These are phyloP conservation scores for Aspergillus tamarii DNA, from an alignment of 2,329 filamentous ascomycete species.

Conservation along the genomic window DNA sequence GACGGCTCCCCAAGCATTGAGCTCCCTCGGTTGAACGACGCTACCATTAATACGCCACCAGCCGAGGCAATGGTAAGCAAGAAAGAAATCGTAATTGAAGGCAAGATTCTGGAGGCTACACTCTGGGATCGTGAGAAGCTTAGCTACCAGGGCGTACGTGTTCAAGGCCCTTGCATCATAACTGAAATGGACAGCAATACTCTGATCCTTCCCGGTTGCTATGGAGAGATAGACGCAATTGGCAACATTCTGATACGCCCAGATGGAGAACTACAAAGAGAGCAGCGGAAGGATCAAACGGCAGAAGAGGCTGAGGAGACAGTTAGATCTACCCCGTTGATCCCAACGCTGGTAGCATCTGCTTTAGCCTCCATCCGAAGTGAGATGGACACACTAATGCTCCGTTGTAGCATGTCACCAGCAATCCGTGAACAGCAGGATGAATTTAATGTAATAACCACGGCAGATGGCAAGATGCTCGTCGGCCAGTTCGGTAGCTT, in stretches of 20 bases:
- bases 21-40: conserved; percentile 38
- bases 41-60: conserved; percentile 33
- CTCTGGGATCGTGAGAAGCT: conserved; percentile 51
- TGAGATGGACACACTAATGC: conserved; percentile 57
- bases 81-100: conserved; percentile 46
- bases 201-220: conserved; percentile 52
- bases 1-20: conserved; percentile 48
- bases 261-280: conserved; percentile 26
- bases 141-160: conserved; percentile 43
- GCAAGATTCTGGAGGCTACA: conserved; percentile 44
- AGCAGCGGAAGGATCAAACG: conserved; percentile 31
- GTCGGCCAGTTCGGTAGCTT: conserved; percentile 57
- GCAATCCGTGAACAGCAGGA: conserved; percentile 57
- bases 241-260: conserved; percentile 55
- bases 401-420: conserved; percentile 56
- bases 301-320: conserved; percentile 41
- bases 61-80: conserved; percentile 42
- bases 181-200: conserved; percentile 58
- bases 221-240: conserved; percentile 51
- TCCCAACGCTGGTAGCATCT: conserved; percentile 50
- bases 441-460: conserved; percentile 58
- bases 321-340: conserved; percentile 45
- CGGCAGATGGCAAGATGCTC: conserved; percentile 53
- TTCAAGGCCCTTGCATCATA: conserved; percentile 52
- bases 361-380: conserved; percentile 50